Evolutionary conservation across 139 green algal species (phyloP).

Genomic region (Limnomonas spitsbergensis): DNA sequence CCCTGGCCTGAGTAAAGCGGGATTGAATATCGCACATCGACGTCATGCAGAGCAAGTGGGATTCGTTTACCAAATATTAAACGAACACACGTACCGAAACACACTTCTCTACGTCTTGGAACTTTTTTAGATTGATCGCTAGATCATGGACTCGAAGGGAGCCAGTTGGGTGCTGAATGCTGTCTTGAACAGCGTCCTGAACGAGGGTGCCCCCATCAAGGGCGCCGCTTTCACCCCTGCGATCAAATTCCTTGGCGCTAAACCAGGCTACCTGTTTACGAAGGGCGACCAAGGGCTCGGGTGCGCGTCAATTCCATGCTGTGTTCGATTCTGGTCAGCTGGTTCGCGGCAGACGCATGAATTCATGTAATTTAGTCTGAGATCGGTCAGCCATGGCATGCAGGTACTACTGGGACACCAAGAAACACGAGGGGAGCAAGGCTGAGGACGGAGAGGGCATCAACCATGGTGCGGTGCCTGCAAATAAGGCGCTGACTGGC

Average conservation of each 20-base stretch:
- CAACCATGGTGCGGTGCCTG: conserved; percentile 1
- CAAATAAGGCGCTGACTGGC: not conserved
- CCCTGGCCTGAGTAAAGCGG: no score
- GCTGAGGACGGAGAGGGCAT: conserved; percentile 18
- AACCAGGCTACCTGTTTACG: conserved; percentile 69
- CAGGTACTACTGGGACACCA: conserved; percentile 44
- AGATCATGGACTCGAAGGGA: conserved; percentile 12
- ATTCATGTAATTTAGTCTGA: not conserved
- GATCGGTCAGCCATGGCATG: not conserved
- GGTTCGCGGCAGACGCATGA: not conserved
- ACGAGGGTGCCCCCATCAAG: not conserved
- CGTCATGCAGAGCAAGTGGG: no score
- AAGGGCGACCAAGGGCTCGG: conserved; percentile 53
- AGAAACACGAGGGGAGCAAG: conserved; percentile 14
- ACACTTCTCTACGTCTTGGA: no score
- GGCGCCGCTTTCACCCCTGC: conserved; percentile 4
- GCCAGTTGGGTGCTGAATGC: conserved; percentile 12
- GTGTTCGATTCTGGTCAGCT: not conserved
- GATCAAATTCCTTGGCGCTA: conserved; percentile 36
- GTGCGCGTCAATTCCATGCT: conserved; percentile 31
- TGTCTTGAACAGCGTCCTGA: not conserved
- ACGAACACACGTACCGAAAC: no score
- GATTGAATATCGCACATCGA: no score
- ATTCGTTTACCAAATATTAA: no score
- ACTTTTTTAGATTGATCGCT: no score